Base-by-base conservation (phyloP, 805 yeast genomes). In the Saccharomyces eubayanus region DNA sequence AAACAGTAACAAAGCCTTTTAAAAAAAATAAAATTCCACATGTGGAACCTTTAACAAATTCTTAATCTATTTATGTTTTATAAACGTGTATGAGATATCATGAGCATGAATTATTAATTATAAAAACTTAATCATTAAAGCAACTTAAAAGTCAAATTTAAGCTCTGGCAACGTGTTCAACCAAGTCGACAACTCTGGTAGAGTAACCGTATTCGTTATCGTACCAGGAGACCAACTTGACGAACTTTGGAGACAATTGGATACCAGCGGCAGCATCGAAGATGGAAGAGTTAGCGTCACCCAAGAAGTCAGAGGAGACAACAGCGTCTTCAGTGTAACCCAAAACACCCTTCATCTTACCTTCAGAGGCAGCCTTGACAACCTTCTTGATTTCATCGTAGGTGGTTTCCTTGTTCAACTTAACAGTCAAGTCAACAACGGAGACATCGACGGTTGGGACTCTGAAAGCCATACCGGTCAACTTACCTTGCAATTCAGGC, bases 151-250 rank as follows among this genome's bases (percentile, higher is more conserved):
- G 49, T 36, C 21, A 21, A 20, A 46, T 60, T 59, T 62, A 62
- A 57, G 59, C 59, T 36, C 71, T 72, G 64, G 85, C 83, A 69
- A 82, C 81, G 77, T 78, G 81, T 73, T 80, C 77, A 66, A 82
- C 78, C 72, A 83, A 79, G 74, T 83, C 88, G 64, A 82, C 85
- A 62, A 83, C 88, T 80, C 88, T 81, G 77, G 84, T 79, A 64
- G 85, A 81, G 82, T 83, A 83, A 74, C 87, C 87, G 76, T 70
- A 82, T 76, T 83, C 88, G 75, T 83, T 83, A 73, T 83, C 88
- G 77, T 82, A 83, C 87, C 87, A 83, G 56, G 87, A 73, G 68
- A 83, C 75, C 75, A 83, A 78, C 75, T 83, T 83, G 70, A 82
- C 85, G 77, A 83, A 83, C 62, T 79, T 78, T 72, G 85, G 85